Evolutionary conservation across 805 yeast genomes (phyloP), one percentile per base, ranked within the genome.

Genomic region (Danielia oregonensis): DNA sequence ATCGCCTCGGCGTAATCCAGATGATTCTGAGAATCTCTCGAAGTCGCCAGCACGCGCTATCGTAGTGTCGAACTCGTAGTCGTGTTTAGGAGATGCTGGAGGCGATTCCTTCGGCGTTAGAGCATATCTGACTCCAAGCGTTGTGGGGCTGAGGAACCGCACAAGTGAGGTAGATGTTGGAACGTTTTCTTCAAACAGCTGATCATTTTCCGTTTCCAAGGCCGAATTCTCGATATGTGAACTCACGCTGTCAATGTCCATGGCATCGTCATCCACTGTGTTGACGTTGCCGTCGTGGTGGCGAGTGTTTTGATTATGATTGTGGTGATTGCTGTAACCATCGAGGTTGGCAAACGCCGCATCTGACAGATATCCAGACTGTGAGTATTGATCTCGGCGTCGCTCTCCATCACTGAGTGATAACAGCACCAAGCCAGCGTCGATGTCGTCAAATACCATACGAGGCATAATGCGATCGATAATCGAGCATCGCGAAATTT

Each of bases 111-210:
- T 45, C 12, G 56, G 65, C 33, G 47, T 53, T 24, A 65, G 40
- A 2, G 73, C 73, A 33, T 56, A 51, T 33, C 57, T 53, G 4
- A 71, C 72, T 0, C 73, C 73, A 14, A 67, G 40, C n/a, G 46
- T 46, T 3, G 73, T 67, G 3, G 72, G 73, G 29, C 63, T 61
- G 8, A 61, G 44, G 7, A 59, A 43, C 7, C 42, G 38, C 7
- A 49, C 34, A 15, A 51, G 37, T 32, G 39, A 42, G 15, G 37
- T 30, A 22, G 41, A 27, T 3, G 26, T 6, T 4, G 12, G 15
- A 6, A 24, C 35, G 9, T 33, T 33, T 17, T 33, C 40, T n/a
- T 23, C 17, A n/a, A n/a, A n/a, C n/a, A n/a, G n/a, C n/a, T 7
- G 36, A 15, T 30, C 33, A n/a, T 19, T 24, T 21, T 24, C 17